These are phyloP conservation scores for Saccharum officinarum DNA, from an alignment of 176 grass and related monocot genomes.

Conservation along the genomic window DNA sequence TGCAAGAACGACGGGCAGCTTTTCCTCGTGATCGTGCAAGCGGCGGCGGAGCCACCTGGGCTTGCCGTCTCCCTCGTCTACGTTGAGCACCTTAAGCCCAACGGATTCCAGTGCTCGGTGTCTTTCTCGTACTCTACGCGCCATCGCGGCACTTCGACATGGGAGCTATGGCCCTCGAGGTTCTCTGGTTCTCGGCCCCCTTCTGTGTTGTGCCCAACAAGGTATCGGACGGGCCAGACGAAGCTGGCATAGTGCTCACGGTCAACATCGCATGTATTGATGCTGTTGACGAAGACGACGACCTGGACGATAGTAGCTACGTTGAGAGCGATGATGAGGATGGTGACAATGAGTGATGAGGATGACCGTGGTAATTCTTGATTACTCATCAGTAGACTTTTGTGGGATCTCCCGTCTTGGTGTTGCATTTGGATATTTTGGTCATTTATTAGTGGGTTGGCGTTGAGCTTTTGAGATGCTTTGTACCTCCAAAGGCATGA, in stretches of 20 bases:
- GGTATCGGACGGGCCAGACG: neutral
- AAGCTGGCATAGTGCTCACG: neutral
- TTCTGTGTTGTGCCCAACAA: slow-evolving; percentile 1
- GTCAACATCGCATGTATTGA: neutral
- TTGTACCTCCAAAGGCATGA: too few species aligned
- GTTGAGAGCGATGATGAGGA: neutral
- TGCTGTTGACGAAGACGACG: neutral
- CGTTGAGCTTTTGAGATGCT: too few species aligned
- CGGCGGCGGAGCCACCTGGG: neutral
- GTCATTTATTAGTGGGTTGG: too few species aligned
- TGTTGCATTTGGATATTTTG: too few species aligned
- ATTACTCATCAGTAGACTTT: too few species aligned
- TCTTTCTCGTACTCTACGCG: neutral
- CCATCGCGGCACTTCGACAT: neutral
- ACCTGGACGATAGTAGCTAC: neutral
- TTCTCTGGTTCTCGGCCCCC: neutral
- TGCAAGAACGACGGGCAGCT: neutral
- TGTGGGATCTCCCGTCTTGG: too few species aligned
- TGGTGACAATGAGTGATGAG: neutral
- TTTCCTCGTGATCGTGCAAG: neutral
- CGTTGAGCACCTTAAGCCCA: neutral
- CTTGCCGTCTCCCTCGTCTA: neutral
- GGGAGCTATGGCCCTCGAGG: neutral
- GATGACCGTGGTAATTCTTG: neutral
- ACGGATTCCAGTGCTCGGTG: neutral